phyloP scores from a whole-genome alignment of 73 alveolate genomes.

The Paramecium sonneborni region DNA sequence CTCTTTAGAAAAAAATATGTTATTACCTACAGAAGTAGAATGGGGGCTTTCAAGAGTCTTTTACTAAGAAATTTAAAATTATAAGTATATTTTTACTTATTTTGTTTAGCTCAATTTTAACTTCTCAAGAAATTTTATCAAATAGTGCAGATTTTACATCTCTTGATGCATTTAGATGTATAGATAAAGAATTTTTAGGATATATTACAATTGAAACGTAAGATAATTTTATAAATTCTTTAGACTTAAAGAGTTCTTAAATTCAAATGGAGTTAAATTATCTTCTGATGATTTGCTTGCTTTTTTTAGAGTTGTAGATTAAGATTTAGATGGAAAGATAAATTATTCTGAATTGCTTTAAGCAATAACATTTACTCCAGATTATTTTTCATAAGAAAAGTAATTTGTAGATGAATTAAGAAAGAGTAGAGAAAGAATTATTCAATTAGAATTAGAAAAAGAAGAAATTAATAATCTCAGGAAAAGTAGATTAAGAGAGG shows the following conservation, averaged over 20 bases:
- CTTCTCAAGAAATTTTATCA: slow-evolving; percentile 34
- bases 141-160: slow-evolving; percentile 28
- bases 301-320: slow-evolving; percentile 25
- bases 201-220: slow-evolving; percentile 29
- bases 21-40: slow-evolving; percentile 50
- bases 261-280: slow-evolving; percentile 9
- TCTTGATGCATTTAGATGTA: slow-evolving; percentile 43
- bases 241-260: slow-evolving; percentile 7
- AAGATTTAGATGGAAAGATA: slow-evolving; percentile 14
- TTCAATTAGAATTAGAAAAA: neutral
- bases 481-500: slow-evolving; percentile 17
- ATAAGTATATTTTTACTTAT: neutral
- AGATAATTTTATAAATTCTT: neutral
- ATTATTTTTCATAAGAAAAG: neutral
- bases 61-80: neutral
- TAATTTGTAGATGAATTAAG: neutral
- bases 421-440: neutral
- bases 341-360: slow-evolving; percentile 29
- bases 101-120: neutral
- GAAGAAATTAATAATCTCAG: neutral
- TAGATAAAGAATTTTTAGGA: neutral
- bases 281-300: slow-evolving; percentile 29
- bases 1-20: neutral
- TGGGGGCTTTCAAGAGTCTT: slow-evolving; percentile 54
- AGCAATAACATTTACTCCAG: slow-evolving; percentile 13